Evolutionary conservation across 805 yeast species (phyloP), one percentile per base, ranked within the genome.

Genomic region (Zygosaccharomyces siamensis): DNA sequence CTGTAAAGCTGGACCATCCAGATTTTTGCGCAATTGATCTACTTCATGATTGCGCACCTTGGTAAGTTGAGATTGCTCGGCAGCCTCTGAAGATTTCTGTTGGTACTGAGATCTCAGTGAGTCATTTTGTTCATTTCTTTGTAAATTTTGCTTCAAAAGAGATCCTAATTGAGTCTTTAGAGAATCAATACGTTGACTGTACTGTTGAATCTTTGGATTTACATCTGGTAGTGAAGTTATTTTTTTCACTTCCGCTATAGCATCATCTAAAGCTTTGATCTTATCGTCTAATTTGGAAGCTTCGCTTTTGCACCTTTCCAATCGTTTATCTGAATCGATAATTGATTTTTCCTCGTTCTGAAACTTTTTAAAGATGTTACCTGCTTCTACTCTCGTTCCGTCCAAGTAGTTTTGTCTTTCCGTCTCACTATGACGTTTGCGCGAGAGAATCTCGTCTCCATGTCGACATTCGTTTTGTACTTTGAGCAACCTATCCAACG

Each of bases 61-160:
- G 3, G 69, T 33, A 5, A 36, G 27, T 3, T 61, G 56, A 1
- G 79, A 70, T 40, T 63, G 50, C 33, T 73, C 76, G 0, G 79
- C 79, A 3, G 82, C 81, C n/a, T 53, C 45, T 0, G 78, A 67
- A 0, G 83, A 77, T 6, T 59, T 59, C 4, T 50, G 42, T 58
- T 78, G 83, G 54, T 79, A 79, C n/a, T 62, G 47, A 1, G 51
- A 35, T 49, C 84, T 61, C 26, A 74, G 54, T 4, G 45, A 48
- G 24, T 69, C 70, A 42, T 68, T 73, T 24, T 49, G 42, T 1
- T 38, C 23, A 14, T 60, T 43, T 26, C 62, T 47, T 1, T 43
- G 39, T 45, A 72, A 69, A 57, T 77, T 76, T 55, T 77, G 84
- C 50, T 78, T 72, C 60, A 81, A 86, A 43, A 84, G 74, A 55